These are phyloP conservation scores for Thelonectria rubi DNA, from an alignment of 2,329 filamentous ascomycete species.

Conservation along the genomic window DNA sequence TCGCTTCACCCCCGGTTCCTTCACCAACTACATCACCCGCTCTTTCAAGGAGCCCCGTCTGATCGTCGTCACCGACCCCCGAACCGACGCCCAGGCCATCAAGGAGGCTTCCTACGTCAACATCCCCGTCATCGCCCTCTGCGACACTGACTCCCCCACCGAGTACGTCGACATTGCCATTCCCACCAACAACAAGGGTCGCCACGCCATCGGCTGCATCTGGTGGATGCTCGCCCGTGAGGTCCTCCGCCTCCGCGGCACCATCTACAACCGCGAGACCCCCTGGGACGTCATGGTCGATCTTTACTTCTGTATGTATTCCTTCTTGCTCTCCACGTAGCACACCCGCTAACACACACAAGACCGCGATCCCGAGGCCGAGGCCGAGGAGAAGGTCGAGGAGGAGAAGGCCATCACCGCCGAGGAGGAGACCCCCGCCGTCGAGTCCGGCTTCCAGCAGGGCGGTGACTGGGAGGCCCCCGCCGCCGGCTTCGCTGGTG, in stretches of 20 bases:
- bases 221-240: constrained; percentile 99
- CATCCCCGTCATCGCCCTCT: constrained; percentile 99
- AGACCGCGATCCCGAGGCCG: constrained; percentile 98
- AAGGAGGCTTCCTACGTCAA: constrained; percentile 99
- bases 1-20: constrained; percentile 99
- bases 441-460: constrained; percentile 79
- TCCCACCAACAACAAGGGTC: constrained; percentile 99
- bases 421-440: constrained; percentile 85
- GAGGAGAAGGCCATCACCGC: constrained; percentile 89
- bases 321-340: background rate
- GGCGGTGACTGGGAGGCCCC: constrained; percentile 86
- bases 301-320: constrained; percentile 91
- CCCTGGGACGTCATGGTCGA: constrained; percentile 99
- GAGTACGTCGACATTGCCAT: constrained; percentile 99
- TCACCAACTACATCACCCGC: constrained; percentile 99
- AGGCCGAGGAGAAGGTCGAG: constrained; percentile 97
- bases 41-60: constrained; percentile 99
- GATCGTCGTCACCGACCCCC: constrained; percentile 99
- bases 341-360: constrained; percentile 28
- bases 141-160: constrained; percentile 98
- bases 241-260: constrained; percentile 98
- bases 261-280: constrained; percentile 92
- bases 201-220: constrained; percentile 96
- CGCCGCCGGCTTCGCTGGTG: constrained; percentile 74
- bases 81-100: constrained; percentile 99